These are phyloP conservation scores for Zasmidium angulare DNA, from an alignment of 2,329 filamentous ascomycete genomes.

Conservation along the genomic window DNA sequence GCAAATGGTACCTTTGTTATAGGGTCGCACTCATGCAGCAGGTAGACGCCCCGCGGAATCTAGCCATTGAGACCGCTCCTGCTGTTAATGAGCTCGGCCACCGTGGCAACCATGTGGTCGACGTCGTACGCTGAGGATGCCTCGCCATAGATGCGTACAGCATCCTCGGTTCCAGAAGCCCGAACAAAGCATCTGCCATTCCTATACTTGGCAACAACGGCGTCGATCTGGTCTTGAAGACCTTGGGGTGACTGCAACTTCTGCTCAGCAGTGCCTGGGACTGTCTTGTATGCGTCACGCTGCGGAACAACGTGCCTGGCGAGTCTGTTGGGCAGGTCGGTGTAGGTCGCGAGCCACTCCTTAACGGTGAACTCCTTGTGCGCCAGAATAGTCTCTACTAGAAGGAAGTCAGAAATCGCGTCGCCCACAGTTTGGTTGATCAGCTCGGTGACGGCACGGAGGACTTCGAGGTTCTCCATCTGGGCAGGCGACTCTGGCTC, in stretches of 20 bases:
- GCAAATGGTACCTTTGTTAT: not conserved
- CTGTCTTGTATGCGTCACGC: conserved; percentile 85
- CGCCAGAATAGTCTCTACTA: conserved; percentile 93
- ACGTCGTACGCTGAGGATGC: conserved; percentile 85
- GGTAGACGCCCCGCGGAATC: not conserved
- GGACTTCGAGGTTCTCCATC: conserved; percentile 81
- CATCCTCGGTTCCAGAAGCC: conserved; percentile 93
- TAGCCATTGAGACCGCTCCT: conserved; percentile 13
- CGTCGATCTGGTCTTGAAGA: conserved; percentile 82
- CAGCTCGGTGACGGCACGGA: conserved; percentile 79
- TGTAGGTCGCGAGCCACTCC: conserved; percentile 91
- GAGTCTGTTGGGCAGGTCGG: conserved; percentile 91
- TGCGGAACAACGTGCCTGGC: conserved; percentile 86
- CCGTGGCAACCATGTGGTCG: conserved; percentile 83
- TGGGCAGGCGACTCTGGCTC: conserved; percentile 89
- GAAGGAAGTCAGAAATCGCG: conserved; percentile 89
- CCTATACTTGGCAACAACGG: conserved; percentile 84
- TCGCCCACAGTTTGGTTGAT: conserved; percentile 99
- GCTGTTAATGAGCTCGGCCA: conserved; percentile 47
- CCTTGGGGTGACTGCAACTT: conserved; percentile 77
- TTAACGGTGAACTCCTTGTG: conserved; percentile 86
- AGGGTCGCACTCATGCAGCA: conserved; percentile 13
- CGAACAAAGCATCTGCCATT: conserved; percentile 87
- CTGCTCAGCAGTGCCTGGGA: conserved; percentile 75
- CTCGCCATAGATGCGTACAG: conserved; percentile 93